Conservation (phyloP, 305 asterid species). For the Caryopteris hybrid region DNA sequence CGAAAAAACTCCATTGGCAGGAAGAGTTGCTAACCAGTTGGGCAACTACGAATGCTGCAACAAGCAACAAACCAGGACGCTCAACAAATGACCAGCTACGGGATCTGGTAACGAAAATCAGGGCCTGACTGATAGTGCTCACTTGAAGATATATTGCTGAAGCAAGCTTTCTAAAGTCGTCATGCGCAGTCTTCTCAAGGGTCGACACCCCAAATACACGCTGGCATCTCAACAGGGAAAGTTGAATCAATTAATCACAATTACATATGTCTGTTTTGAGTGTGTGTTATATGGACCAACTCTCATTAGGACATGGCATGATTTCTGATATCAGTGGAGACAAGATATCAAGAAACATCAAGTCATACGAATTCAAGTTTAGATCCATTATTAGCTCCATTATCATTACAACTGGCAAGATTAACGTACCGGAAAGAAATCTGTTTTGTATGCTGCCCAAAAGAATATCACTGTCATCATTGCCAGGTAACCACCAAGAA, state of each 20-base stretch:
- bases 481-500: conserved; percentile 77
- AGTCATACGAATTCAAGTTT: too few species aligned
- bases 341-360: too few species aligned
- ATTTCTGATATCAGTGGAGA: too few species aligned
- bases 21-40: conserved; percentile 59
- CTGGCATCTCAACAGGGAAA: conserved; percentile 34
- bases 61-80: conserved; percentile 91
- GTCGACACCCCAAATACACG: conserved; percentile 78
- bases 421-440: conserved; percentile 58
- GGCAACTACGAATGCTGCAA: conserved; percentile 77
- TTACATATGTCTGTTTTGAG: not conserved
- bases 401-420: conserved; percentile 1
- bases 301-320: not conserved
- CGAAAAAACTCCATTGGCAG: not conserved
- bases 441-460: conserved; percentile 71
- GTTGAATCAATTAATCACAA: not conserved
- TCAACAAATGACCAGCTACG: conserved; percentile 90
- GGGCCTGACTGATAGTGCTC: conserved; percentile 97
- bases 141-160: conserved; percentile 98
- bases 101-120: conserved; percentile 92
- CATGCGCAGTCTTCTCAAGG: conserved; percentile 88
- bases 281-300: not conserved
- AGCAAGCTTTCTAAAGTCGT: conserved; percentile 94
- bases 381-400: not conserved
- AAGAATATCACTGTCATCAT: conserved; percentile 83